phyloP scores from a whole-genome alignment of 1,284 basidiomycete species.

The Sporisorium graminicola region DNA sequence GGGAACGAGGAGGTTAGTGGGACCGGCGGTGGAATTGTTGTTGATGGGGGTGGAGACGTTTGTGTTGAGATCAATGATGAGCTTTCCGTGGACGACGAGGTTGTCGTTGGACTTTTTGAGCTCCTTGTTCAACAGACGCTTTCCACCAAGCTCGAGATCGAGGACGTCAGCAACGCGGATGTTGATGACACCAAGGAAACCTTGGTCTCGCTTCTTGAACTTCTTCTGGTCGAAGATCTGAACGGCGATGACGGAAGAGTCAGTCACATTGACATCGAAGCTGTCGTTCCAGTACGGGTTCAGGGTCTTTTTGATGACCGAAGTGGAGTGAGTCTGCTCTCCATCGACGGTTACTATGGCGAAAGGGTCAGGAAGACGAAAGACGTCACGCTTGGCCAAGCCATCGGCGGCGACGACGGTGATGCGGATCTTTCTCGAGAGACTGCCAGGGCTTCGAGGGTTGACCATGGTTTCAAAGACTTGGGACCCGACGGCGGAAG shows the following conservation, averaged over 20 bases:
- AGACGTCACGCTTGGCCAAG: conserved; percentile 66
- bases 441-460: conserved; percentile 54
- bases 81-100: conserved; percentile 69
- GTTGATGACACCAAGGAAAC: conserved; percentile 93
- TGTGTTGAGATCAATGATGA: conserved; percentile 69
- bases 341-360: conserved; percentile 94
- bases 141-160: conserved; percentile 87
- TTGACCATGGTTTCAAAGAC: conserved; percentile 58
- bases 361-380: conserved; percentile 90
- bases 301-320: conserved; percentile 69
- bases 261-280: conserved; percentile 78
- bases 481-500: neutral
- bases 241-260: conserved; percentile 89
- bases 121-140: conserved; percentile 75
- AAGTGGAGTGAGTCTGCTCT: conserved; percentile 92
- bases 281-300: conserved; percentile 70
- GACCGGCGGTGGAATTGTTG: conserved; percentile 59
- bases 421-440: conserved; percentile 65
- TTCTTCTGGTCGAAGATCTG: conserved; percentile 98
- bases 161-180: conserved; percentile 89
- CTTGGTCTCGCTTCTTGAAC: conserved; percentile 94
- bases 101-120: conserved; percentile 69
- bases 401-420: conserved; percentile 69
- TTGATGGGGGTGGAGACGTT: conserved; percentile 65
- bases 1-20: conserved; percentile 50